Conservation (phyloP, 169 alveolate genomes). For the Cryptosporidium ryanae region DNA sequence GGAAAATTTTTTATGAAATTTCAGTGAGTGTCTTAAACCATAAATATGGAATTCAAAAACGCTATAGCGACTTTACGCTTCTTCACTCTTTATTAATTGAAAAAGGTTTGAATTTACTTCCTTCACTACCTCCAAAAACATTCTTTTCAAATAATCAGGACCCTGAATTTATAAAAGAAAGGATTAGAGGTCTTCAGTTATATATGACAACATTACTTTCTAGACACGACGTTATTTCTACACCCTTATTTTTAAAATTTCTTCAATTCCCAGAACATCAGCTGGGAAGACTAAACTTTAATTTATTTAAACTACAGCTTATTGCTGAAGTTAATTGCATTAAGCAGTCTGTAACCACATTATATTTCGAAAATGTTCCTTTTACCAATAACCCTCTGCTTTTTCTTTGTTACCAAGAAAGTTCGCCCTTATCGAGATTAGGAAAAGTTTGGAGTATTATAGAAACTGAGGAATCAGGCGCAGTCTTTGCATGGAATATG, state of each 20-base stretch:
- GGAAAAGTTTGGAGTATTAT: conserved; percentile 73
- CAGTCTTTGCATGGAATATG: conserved; percentile 29
- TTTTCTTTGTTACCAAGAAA: conserved; percentile 59
- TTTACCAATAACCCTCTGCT: conserved; percentile 12
- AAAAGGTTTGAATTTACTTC: conserved; percentile 42
- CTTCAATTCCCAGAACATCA: conserved; percentile 26
- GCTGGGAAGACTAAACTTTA: neutral
- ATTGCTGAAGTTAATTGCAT: conserved; percentile 25
- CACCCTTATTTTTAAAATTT: conserved; percentile 50
- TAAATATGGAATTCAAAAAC: conserved; percentile 55
- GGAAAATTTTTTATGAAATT: conserved; percentile 17
- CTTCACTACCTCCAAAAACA: conserved; percentile 73
- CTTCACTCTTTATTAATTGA: conserved; percentile 35
- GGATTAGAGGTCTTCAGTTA: conserved; percentile 52
- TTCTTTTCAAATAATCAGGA: conserved; percentile 53
- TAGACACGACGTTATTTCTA: conserved; percentile 33
- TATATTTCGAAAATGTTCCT: conserved; percentile 1
- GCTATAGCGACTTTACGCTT: conserved; percentile 58
- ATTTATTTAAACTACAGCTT: conserved; percentile 3
- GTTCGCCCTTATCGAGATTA: conserved; percentile 52
- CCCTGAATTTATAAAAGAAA: conserved; percentile 28
- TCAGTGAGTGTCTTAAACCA: neutral
- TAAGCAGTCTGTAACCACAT: conserved; percentile 44
- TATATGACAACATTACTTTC: conserved; percentile 14
- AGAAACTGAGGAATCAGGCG: conserved; percentile 63